Evolutionary conservation across 495 filamentous ascomycete species (phyloP).

Genomic region (Aspergillus olivimuriae): DNA sequence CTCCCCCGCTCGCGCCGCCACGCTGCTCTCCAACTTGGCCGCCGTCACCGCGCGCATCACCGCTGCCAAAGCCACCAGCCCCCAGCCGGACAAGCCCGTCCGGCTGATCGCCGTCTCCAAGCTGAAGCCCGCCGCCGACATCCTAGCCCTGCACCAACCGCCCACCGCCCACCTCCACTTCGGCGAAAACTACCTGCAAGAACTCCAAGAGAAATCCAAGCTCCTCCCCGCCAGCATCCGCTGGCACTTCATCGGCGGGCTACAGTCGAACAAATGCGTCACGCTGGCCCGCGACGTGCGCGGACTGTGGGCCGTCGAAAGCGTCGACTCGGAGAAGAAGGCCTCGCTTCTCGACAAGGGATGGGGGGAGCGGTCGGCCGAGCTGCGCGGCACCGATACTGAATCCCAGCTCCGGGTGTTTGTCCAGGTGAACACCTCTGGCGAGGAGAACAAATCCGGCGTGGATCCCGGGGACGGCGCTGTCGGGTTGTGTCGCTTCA

Average conservation of each 20-base stretch:
- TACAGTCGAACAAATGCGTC: constrained; percentile 91
- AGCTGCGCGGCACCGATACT: constrained; percentile 15
- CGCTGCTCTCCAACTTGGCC: constrained; percentile 34
- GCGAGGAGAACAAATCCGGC: constrained; percentile 79
- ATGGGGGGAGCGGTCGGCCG: constrained; percentile 45
- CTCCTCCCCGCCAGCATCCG: constrained; percentile 71
- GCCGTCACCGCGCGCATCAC: constrained; percentile 15
- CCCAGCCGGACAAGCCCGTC: constrained; percentile 36
- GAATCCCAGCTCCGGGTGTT: constrained; percentile 56
- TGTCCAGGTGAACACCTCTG: constrained; percentile 92
- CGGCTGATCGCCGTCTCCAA: constrained; percentile 93
- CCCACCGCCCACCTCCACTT: constrained; percentile 66
- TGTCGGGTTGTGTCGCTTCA: constrained; percentile 55
- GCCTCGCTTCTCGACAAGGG: constrained; percentile 73
- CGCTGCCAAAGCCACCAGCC: too few species aligned
- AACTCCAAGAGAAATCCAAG: constrained; percentile 78
- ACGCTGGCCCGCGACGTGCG: constrained; percentile 73
- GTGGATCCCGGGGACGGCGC: constrained; percentile 52
- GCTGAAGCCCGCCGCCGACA: constrained; percentile 82
- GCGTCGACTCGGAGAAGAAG: constrained; percentile 82
- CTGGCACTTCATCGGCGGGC: constrained; percentile 94
- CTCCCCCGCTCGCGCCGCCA: constrained; percentile 30
- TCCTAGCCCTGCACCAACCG: constrained; percentile 69
- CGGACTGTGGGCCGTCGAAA: constrained; percentile 90
- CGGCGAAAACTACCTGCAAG: constrained; percentile 96